These are phyloP conservation scores for Hawksworthiomyces lignivorus DNA, from an alignment of 2,329 filamentous ascomycete species.

Conservation along the genomic window DNA sequence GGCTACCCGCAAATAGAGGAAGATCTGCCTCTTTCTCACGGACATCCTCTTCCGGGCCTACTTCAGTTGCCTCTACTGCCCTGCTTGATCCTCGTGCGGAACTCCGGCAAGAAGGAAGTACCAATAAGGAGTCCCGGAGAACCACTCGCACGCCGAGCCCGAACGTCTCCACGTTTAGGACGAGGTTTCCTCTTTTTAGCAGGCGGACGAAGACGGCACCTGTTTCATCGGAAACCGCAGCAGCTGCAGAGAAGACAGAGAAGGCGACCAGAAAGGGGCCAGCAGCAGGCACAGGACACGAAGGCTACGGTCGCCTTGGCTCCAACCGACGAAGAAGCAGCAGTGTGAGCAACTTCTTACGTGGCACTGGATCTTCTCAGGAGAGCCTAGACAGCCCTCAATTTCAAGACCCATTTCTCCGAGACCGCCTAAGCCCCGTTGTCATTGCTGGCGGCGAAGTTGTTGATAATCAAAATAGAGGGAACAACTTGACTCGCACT, in stretches of 20 bases:
- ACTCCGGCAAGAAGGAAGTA: neutral
- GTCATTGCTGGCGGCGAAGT: conserved; percentile 58
- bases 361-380: conserved; percentile 41
- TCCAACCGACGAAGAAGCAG: conserved; percentile 55
- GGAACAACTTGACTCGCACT: conserved; percentile 38
- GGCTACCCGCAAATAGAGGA: no score
- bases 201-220: conserved; percentile 60
- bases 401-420: conserved; percentile 48
- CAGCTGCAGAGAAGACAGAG: conserved; percentile 46
- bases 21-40: no score
- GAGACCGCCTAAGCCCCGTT: conserved; percentile 57
- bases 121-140: conserved; percentile 11
- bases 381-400: conserved; percentile 40
- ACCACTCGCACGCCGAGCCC: conserved; percentile 44
- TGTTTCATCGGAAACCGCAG: conserved; percentile 37
- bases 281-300: conserved; percentile 86
- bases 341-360: conserved; percentile 41
- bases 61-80: no score
- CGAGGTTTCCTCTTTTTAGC: conserved; percentile 71
- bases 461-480: conserved; percentile 51
- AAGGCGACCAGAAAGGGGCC: conserved; percentile 65
- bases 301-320: conserved; percentile 67
- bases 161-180: conserved; percentile 47
- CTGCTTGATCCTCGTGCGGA: conserved; percentile 14
- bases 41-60: no score